phyloP scores from a whole-genome alignment of 257 asterid species.

The Solanum medicagineum region DNA sequence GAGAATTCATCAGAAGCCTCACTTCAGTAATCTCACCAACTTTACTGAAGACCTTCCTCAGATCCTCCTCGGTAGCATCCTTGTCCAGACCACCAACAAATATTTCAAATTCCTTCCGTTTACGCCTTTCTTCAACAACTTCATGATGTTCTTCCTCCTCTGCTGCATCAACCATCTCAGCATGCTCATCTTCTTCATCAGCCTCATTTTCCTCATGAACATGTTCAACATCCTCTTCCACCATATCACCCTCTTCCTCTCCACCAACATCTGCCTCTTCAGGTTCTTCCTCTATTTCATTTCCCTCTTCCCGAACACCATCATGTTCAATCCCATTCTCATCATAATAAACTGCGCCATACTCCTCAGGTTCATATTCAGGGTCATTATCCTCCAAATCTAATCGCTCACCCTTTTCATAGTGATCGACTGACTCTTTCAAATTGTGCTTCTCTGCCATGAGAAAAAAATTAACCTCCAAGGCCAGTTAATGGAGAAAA shows the following conservation, averaged over 20 bases:
- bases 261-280: conserved; percentile 46
- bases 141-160: conserved; percentile 92
- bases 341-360: conserved; percentile 65
- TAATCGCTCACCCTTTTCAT: conserved; percentile 73
- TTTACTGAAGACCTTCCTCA: conserved; percentile 68
- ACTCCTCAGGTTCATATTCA: conserved; percentile 90
- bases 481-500: background rate
- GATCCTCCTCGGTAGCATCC: conserved; percentile 95
- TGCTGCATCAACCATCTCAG: conserved; percentile 52
- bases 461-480: background rate
- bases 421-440: conserved; percentile 62
- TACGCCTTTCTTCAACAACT: conserved; percentile 75
- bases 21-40: conserved; percentile 93
- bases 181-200: conserved; percentile 52
- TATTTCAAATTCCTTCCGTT: conserved; percentile 90
- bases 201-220: conserved; percentile 54
- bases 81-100: conserved; percentile 98
- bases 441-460: conserved; percentile 44
- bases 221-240: conserved; percentile 55
- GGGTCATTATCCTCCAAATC: conserved; percentile 97
- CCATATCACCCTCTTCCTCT: conserved; percentile 57
- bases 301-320: conserved; percentile 41
- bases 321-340: conserved; percentile 77
- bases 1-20: conserved; percentile 97
- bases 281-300: conserved; percentile 48